These are phyloP conservation scores for Didymosphaeria variabile DNA, from an alignment of 2,329 filamentous ascomycete species.

Conservation along the genomic window DNA sequence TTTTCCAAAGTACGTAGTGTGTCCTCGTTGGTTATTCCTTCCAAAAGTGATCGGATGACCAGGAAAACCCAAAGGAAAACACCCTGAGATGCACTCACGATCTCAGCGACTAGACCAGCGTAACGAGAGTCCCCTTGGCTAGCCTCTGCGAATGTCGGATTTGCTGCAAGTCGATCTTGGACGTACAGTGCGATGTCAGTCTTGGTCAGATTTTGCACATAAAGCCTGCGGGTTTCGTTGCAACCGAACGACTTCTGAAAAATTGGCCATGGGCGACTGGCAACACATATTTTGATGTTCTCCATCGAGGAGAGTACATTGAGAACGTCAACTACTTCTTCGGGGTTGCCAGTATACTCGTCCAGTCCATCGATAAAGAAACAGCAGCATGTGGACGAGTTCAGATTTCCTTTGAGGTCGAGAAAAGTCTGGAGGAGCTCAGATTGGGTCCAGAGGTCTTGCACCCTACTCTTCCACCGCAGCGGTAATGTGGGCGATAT, in stretches of 20 bases:
- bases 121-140: not conserved
- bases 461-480: not conserved
- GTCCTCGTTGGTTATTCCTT: not conserved
- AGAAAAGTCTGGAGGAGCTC: not conserved
- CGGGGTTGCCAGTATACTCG: conserved; percentile 24
- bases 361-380: conserved; percentile 31
- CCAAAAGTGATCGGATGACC: not conserved
- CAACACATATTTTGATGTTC: conserved; percentile 31
- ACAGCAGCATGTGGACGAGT: conserved; percentile 22
- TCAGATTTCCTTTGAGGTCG: not conserved
- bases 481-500: conserved; percentile 3
- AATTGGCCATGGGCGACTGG: conserved; percentile 20
- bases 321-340: conserved; percentile 24
- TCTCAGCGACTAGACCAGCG: not conserved
- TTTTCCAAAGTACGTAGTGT: not conserved
- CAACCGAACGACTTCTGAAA: not conserved
- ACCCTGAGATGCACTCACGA: not conserved
- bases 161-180: not conserved
- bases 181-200: no score
- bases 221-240: no score
- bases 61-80: conserved; percentile 4
- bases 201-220: not conserved
- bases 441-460: not conserved
- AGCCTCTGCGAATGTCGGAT: not conserved
- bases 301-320: conserved; percentile 3